Conservation (phyloP, 2,329 filamentous ascomycete species). For the Pseudogymnoascus pannorum region DNA sequence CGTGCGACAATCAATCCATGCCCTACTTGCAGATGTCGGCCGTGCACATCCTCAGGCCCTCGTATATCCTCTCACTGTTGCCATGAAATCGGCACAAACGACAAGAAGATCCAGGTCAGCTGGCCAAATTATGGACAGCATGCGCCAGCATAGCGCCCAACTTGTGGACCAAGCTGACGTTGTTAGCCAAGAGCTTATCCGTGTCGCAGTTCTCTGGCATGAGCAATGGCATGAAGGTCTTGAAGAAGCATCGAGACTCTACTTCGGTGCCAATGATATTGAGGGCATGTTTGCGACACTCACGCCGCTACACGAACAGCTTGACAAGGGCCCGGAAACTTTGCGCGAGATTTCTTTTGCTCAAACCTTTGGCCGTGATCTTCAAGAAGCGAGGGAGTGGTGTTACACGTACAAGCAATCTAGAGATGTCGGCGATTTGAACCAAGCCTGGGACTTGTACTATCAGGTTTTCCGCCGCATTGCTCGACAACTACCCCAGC, state of each 20-base stretch:
- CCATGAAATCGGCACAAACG: conserved; percentile 87
- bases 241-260: conserved; percentile 90
- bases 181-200: conserved; percentile 92
- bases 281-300: conserved; percentile 94
- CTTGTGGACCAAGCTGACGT: conserved; percentile 92
- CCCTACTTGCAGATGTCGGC: conserved; percentile 85
- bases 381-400: conserved; percentile 93
- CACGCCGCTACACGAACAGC: conserved; percentile 80
- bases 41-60: conserved; percentile 91
- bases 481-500: conserved; percentile 81
- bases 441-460: conserved; percentile 98
- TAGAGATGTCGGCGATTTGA: conserved; percentile 87
- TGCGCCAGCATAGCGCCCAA: conserved; percentile 87
- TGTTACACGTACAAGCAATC: conserved; percentile 85
- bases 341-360: conserved; percentile 94
- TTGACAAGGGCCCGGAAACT: conserved; percentile 87
- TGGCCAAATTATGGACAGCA: conserved; percentile 91
- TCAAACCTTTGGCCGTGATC: conserved; percentile 91
- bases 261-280: conserved; percentile 96
- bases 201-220: conserved; percentile 96
- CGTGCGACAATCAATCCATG: conserved; percentile 85
- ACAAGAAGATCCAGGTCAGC: conserved; percentile 80
- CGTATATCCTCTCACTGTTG: conserved; percentile 94
- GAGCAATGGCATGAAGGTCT: conserved; percentile 98
- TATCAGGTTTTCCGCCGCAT: conserved; percentile 98